These are phyloP conservation scores for Cercospora zeina DNA, from an alignment of 2,329 filamentous ascomycete species.

Conservation along the genomic window DNA sequence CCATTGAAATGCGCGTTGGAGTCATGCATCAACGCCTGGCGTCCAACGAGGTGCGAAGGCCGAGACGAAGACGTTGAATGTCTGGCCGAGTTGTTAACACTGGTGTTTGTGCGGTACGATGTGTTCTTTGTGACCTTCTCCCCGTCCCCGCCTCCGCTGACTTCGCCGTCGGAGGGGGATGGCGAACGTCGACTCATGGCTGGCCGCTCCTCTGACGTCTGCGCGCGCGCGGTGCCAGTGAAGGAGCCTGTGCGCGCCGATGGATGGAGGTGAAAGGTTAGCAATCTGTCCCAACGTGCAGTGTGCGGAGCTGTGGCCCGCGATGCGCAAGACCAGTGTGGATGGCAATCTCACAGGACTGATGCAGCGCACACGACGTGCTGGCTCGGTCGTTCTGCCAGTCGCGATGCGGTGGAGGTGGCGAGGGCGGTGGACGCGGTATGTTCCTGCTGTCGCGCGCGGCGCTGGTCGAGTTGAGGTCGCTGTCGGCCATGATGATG, in stretches of 20 bases:
- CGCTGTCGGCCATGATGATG: slow-evolving; percentile 13
- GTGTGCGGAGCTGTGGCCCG: slow-evolving; percentile 17
- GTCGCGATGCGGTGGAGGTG: slow-evolving; percentile 21
- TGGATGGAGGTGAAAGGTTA: slow-evolving; percentile 33
- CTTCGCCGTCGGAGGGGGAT: slow-evolving; percentile 85
- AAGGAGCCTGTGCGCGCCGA: not conserved
- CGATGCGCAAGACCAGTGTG: slow-evolving; percentile 32
- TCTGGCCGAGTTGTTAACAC: slow-evolving; percentile 93
- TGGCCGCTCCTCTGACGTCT: slow-evolving; percentile 20
- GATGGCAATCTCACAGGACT: slow-evolving; percentile 37
- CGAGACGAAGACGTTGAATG: slow-evolving; percentile 43
- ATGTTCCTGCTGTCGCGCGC: slow-evolving; percentile 11
- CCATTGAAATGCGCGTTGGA: slow-evolving; percentile 36
- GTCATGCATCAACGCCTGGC: slow-evolving; percentile 27
- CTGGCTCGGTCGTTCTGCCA: slow-evolving; percentile 11
- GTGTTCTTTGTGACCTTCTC: slow-evolving; percentile 76
- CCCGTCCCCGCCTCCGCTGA: slow-evolving; percentile 62
- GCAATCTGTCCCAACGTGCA: slow-evolving; percentile 28
- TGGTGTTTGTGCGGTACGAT: slow-evolving; percentile 71
- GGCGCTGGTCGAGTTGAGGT: slow-evolving; percentile 2
- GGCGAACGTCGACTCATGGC: slow-evolving; percentile 54
- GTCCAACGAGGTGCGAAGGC: slow-evolving; percentile 28
- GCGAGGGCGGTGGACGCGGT: not conserved
- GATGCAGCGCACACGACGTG: slow-evolving; percentile 23
- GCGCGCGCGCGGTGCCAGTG: not conserved